A percentile compares a stretch with the other conserved stretches of the same genome.
Evolutionary conservation across 352 stramenopile genomes (phyloP).

Genomic region (Pythium monospermum): DNA sequence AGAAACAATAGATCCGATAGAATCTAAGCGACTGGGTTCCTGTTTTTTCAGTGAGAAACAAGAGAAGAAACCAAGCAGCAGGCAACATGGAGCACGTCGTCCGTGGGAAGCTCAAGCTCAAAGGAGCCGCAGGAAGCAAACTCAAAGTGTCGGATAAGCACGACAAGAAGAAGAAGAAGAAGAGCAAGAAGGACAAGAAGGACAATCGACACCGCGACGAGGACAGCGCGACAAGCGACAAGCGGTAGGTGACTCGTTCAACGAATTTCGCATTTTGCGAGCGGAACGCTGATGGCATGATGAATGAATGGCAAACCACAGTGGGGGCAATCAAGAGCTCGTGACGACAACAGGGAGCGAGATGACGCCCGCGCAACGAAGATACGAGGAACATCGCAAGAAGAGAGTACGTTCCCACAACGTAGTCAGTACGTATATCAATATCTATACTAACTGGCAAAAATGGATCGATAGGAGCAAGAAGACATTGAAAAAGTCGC

Average conservation of each 20-base stretch:
- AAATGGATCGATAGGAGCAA: constrained; percentile 46
- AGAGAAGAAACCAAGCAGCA: not conserved
- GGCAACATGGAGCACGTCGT: constrained; percentile 70
- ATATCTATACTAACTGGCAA: not conserved
- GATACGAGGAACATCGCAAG: constrained; percentile 71
- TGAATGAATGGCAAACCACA: too few species aligned
- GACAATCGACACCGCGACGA: constrained; percentile 15
- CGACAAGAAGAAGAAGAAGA: constrained; percentile 60
- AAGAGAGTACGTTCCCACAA: constrained; percentile 52
- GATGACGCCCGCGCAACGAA: constrained; percentile 71
- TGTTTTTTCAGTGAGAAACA: constrained; percentile 11
- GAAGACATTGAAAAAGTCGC: constrained; percentile 83
- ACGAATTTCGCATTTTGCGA: too few species aligned
- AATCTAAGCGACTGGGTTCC: too few species aligned
- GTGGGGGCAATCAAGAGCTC: too few species aligned
- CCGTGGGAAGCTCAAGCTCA: constrained; percentile 82
- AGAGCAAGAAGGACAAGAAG: constrained; percentile 34
- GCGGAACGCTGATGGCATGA: too few species aligned
- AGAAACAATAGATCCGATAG: constrained; percentile 15
- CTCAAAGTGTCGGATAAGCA: constrained; percentile 55
- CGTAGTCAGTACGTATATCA: not conserved
- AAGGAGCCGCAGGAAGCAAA: constrained; percentile 43
- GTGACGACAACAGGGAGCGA: constrained; percentile 37
- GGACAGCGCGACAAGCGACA: not conserved
- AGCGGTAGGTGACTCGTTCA: constrained; percentile 9